Evolutionary conservation across 768 basidiomycete species (phyloP).

Genomic region (Boletus tylopilopsis): DNA sequence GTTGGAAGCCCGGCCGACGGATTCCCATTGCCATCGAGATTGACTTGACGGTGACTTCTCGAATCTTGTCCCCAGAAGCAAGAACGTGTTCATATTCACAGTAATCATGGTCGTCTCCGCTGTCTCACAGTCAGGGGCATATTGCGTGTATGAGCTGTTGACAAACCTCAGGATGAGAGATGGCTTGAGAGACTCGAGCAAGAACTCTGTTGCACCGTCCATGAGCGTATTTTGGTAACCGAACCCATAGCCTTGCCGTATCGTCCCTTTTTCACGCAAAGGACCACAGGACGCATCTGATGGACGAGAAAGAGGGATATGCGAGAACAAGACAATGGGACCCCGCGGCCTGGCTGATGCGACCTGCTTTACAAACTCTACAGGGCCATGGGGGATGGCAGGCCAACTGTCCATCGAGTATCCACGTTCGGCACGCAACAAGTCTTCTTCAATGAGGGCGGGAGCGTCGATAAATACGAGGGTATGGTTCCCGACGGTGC

Average conservation of each 20-base stretch:
- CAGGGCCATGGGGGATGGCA: constrained; percentile 43
- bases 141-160: background rate
- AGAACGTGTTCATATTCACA: constrained; percentile 69
- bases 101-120: constrained; percentile 95
- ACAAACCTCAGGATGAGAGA: constrained; percentile 70
- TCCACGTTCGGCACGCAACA: constrained; percentile 41
- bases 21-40: constrained; percentile 90
- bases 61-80: constrained; percentile 31
- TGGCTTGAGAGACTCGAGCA: constrained; percentile 65
- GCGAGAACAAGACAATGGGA: constrained; percentile 73
- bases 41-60: constrained; percentile 86
- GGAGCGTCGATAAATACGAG: constrained; percentile 72
- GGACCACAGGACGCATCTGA: constrained; percentile 71
- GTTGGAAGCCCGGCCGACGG: constrained; percentile 80
- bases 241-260: constrained; percentile 68
- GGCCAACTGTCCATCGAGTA: constrained; percentile 46
- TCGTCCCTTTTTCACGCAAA: constrained; percentile 67
- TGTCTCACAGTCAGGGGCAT: constrained; percentile 27
- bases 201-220: constrained; percentile 56
- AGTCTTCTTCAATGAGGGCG: constrained; percentile 71
- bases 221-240: constrained; percentile 88
- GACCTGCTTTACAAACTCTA: constrained; percentile 50
- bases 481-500: constrained; percentile 67
- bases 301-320: constrained; percentile 84
- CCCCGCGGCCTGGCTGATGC: constrained; percentile 26